Evolutionary conservation across 768 basidiomycete genomes (phyloP), one percentile per base, ranked within the genome.

Genomic region (Lanmaoa pseudosensibilis): DNA sequence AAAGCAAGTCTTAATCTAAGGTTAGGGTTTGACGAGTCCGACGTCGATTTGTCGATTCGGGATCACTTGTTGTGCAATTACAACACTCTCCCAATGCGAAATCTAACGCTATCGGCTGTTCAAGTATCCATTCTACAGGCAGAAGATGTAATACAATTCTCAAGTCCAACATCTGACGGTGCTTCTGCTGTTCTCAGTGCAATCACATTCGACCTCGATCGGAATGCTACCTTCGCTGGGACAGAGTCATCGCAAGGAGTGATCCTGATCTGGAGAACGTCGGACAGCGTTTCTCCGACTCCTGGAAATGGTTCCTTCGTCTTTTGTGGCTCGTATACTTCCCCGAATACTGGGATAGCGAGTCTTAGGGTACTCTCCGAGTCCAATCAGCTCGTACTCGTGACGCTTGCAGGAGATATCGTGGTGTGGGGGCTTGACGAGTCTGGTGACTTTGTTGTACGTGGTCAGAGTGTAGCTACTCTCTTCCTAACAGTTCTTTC

Each of bases 361-460:
- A 83, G 83, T 27, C 76, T 94, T 53, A 80, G 81, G 50, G 82
- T 92, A 46, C 75, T 94, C 27, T 77, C 88, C 5, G 94, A 97
- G 60, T 78, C 79, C n/a, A 78, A 84, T 46, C 76, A 78, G 2
- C 73, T 98, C 11, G 83, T 80, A 5, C 69, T 87, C 10, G 80
- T 96, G 15, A 84, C 86, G 61, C 79, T 84, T 8, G 82, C 83
- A 9, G 96, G 96, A 49, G 95, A 97, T 65, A 93, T 98, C 54
- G 84, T 83, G 10, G 84, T 85, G 39, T 69, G 90, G 45, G 73
- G 80, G 15, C 62, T 90, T 45, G 78, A 83, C 52, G 78, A 84
- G 19, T 59, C 39, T 50, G 74, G 80, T 36, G 62, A 72, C 39
- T 65, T 78, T 39, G 57, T 72, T 53, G 83, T 87, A 62, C 59